A percentile compares a stretch with the other conserved stretches of the same genome.
Conservation (phyloP, 176 grass and related monocot species). For the Panicum miliaceum region DNA sequence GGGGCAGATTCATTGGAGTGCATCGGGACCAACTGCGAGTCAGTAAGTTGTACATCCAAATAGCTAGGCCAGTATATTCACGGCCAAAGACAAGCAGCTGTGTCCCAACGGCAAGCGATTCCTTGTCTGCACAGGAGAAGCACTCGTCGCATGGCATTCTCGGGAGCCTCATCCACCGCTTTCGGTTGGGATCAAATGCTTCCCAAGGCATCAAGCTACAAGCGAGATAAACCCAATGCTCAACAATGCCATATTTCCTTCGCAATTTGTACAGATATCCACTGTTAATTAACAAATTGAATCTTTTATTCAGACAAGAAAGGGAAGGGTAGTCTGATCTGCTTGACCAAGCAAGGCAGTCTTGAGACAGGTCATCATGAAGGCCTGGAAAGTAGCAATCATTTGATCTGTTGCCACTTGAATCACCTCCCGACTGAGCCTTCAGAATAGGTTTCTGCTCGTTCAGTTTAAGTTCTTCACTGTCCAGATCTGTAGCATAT, state of each 20-base stretch:
- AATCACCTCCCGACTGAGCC: conserved; percentile 47
- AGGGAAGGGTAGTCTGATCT: conserved; percentile 83
- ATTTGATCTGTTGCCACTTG: conserved; percentile 56
- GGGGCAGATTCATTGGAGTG: conserved; percentile 78
- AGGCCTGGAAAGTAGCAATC: conserved; percentile 80
- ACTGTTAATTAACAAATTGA: conserved; percentile 77
- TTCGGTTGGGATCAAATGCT: conserved; percentile 76
- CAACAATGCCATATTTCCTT: conserved; percentile 66
- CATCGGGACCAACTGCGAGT: conserved; percentile 67
- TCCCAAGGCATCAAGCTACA: conserved; percentile 90
- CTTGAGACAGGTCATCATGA: conserved; percentile 79
- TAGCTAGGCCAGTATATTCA: conserved; percentile 77
- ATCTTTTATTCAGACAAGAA: conserved; percentile 76
- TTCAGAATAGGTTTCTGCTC: conserved; percentile 50
- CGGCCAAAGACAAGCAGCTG: conserved; percentile 90
- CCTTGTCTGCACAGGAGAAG: conserved; percentile 91
- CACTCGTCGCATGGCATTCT: conserved; percentile 88
- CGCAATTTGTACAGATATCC: conserved; percentile 83
- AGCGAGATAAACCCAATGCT: conserved; percentile 92
- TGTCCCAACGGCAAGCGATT: conserved; percentile 91
- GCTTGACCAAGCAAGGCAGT: conserved; percentile 78
- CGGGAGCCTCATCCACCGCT: conserved; percentile 85
- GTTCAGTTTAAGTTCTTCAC: conserved; percentile 53
- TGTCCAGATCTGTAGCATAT: conserved; percentile 38
- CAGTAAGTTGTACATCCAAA: conserved; percentile 88